Conservation (phyloP, 2,329 filamentous ascomycete species). For the Alternaria atra region DNA sequence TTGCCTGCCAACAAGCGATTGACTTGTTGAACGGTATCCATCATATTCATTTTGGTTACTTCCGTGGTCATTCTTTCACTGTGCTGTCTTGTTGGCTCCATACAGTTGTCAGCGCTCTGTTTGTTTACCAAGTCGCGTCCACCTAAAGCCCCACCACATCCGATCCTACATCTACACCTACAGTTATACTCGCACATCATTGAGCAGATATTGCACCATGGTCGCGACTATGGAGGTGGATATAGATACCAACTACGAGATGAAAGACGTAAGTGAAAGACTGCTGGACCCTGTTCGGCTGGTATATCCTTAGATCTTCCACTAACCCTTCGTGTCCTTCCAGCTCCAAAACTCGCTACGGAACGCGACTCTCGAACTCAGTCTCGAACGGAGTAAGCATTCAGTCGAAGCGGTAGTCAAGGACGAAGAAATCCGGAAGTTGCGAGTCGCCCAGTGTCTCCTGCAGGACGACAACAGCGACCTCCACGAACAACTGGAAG, state of each 20-base stretch:
- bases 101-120: slow-evolving; percentile 25
- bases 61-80: not conserved
- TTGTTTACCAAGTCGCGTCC: slow-evolving; percentile 49
- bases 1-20: not conserved
- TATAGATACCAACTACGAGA: slow-evolving; percentile 39
- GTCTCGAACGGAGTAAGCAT: slow-evolving; percentile 72
- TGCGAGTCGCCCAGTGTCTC: slow-evolving; percentile 71
- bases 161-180: slow-evolving; percentile 23
- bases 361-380: slow-evolving; percentile 69
- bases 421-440: slow-evolving; percentile 76
- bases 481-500: slow-evolving; percentile 69
- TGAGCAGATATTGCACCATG: slow-evolving; percentile 38
- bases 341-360: slow-evolving; percentile 62
- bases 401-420: slow-evolving; percentile 74
- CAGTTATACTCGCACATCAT: slow-evolving; percentile 22
- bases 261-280: slow-evolving; percentile 46
- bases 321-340: slow-evolving; percentile 19
- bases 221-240: slow-evolving; percentile 37
- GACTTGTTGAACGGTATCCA: not conserved
- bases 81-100: not conserved
- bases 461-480: slow-evolving; percentile 77
- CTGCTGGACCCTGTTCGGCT: slow-evolving; percentile 2
- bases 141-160: slow-evolving; percentile 28
- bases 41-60: not conserved
- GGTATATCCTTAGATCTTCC: slow-evolving; percentile 4